Evolutionary conservation across 1,284 basidiomycete genomes (phyloP), one percentile per base, ranked within the genome.

Genomic region (Quambalaria eucalypti): DNA sequence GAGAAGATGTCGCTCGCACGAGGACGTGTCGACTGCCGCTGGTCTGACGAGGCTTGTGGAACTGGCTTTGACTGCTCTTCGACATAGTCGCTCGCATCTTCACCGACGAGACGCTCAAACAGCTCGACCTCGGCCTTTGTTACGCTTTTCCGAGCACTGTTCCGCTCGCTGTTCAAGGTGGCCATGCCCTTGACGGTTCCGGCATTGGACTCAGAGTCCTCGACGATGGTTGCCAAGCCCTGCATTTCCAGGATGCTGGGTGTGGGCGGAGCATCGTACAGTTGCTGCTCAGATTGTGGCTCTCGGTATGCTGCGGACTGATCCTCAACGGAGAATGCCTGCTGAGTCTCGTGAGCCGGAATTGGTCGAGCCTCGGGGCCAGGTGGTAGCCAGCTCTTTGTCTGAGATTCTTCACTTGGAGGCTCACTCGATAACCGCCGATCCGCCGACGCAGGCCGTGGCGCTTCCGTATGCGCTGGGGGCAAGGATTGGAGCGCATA

Each of bases 141-240:
- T 8, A 33, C 31, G 7, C 21, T 46, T 14, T 26, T 6, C 42
- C 12, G 14, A 14, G 25, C 21, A 4, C 21, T 26, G 4, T 2
- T 46, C 21, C 7, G 7, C 6, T 23, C 25, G n/a, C 42, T 26
- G 12, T 26, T 26, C 21, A 5, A 26, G 21, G 7, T 4, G 12
- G 46, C 39, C 46, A 66, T 44, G 4, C 61, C 61, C 51, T 65
- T 68, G 42, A 70, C 47, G 1, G 66, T 69, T 21, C 65, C 64
- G n/a, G 64, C 64, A 23, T 62, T 59, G 14, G 66, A 70, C 50
- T 70, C 68, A 40, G 55, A 36, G 30, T 70, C 66, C 40, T 69
- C 66, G 12, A 62, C 65, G 47, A 68, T 70, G 4, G 66, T 68
- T 5, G 66, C 62, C 1, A 70, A 55, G 14, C 66, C 64, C 1